Evolutionary conservation across 1,284 basidiomycete species (phyloP).

Genomic region (Spongispora temasekensis): DNA sequence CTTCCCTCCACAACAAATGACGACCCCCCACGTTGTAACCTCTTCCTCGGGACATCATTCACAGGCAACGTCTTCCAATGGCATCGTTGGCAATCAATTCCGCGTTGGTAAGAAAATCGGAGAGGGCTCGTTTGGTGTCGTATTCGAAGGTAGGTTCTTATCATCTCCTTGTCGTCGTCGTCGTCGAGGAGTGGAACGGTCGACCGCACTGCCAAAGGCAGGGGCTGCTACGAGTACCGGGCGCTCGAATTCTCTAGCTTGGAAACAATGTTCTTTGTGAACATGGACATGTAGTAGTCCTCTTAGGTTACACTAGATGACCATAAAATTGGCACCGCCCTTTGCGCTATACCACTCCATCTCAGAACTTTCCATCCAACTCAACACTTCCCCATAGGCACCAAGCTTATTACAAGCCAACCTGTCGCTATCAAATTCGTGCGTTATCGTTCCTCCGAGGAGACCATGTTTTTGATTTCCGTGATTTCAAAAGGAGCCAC

Average conservation of each 20-base stretch:
- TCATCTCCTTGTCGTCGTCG: slow-evolving; percentile 1
- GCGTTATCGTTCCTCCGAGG: slow-evolving; percentile 36
- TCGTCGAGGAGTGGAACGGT: slow-evolving; percentile 5
- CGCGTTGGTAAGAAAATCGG: slow-evolving; percentile 87
- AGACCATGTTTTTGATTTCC: slow-evolving; percentile 14
- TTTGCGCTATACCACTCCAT: slow-evolving; percentile 4
- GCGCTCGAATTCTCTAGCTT: slow-evolving; percentile 19
- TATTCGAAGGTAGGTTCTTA: slow-evolving; percentile 65
- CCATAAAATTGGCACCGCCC: slow-evolving; percentile 1
- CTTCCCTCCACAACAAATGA: slow-evolving; percentile 44
- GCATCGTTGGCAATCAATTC: slow-evolving; percentile 75
- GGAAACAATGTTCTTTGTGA: slow-evolving; percentile 8
- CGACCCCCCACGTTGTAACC: slow-evolving; percentile 75
- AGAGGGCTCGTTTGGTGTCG: slow-evolving; percentile 83
- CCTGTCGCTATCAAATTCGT: slow-evolving; percentile 99
- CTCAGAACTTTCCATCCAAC: no score
- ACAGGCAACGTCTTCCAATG: slow-evolving; percentile 60
- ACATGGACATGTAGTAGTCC: slow-evolving; percentile 7
- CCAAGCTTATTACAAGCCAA: slow-evolving; percentile 85
- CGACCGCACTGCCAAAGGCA: slow-evolving; percentile 1
- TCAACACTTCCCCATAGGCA: slow-evolving; percentile 52
- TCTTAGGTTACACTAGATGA: slow-evolving; percentile 6
- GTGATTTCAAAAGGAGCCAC: slow-evolving; percentile 74
- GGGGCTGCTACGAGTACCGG: slow-evolving; percentile 4
- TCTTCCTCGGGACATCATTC: slow-evolving; percentile 66